Evolutionary conservation across 805 yeast genomes (phyloP), one percentile per base, ranked within the genome.

Genomic region (Saccharomycodes ludwigii): DNA sequence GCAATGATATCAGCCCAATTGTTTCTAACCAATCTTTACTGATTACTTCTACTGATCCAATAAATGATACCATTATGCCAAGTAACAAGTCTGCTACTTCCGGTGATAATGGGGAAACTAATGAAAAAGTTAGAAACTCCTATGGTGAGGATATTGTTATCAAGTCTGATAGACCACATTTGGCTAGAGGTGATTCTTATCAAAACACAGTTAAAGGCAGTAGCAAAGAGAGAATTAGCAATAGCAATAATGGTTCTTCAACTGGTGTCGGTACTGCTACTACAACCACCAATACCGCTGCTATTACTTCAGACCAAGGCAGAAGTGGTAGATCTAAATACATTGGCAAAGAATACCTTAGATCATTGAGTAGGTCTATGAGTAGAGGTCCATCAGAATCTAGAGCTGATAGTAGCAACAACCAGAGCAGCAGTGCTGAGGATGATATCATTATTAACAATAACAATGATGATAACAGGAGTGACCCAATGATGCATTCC

Each of bases 151-250:
- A 31, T 22, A 48, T 52, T 31, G 34, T 37, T n/a, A 41, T 42
- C 33, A 34, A 40, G 24, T 43, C 47, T 3, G 45, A 46, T 9
- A 60, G 48, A 35, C 84, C 85, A 2, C 82, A 77, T 53, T 60
- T 79, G 44, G 86, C 88, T 2, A 63, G 80, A 38, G 91, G 88
- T 22, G 86, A 77, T 40, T 73, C 85, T 1, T 78, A 78, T 48
- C 80, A 76, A 43, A 67, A 69, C 43, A 70, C 73, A 8, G 60
- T n/a, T n/a, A n/a, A n/a, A n/a, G n/a, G n/a, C n/a, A n/a, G n/a
- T 64, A 30, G 52, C 54, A 11, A 67, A 64, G 29, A 63, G n/a
- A n/a, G n/a, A n/a, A n/a, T n/a, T n/a, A n/a, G n/a, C n/a, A n/a
- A n/a, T n/a, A n/a, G n/a, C n/a, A n/a, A n/a, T n/a, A n/a, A n/a